Evolutionary conservation across 139 green algal genomes (phyloP), one percentile per base, ranked within the genome.

Genomic region (Micractinium conductrix): DNA sequence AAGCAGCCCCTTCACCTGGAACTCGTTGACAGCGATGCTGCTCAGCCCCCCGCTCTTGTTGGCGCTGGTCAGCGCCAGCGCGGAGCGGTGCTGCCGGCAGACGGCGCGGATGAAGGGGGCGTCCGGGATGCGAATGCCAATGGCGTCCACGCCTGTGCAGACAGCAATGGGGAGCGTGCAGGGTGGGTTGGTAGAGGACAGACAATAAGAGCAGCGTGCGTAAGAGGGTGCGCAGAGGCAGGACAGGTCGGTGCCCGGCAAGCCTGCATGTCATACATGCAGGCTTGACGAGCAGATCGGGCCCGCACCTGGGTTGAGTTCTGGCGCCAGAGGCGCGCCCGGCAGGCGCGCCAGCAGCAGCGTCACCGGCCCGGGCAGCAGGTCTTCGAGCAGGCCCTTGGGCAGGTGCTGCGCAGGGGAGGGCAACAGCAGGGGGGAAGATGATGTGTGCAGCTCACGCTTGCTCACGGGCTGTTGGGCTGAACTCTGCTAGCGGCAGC

Each of bases 321-420:
- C 71, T 2, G 79, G 5, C 8, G 85, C 86, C 33, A 97, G 86
- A 2, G 88, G 85, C 16, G 90, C 89, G 40, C 85, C 86, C 2
- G 68, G 21, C 21, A 60, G 83, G 35, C 89, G 86, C 1, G 45
- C 62, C 45, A 97, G 85, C 55, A 97, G 68, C 43, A 97, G 53
- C 21, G 94, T 97, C 40, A 95, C 87, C 5, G 94, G 86, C 14
- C 94, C 94, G 0, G 94, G 94, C 63, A 97, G 88, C 78, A 97
- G 87, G 10, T 85, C 84, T 26, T 85, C 65, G 79, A 96, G 85
- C 70, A 96, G 80, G 33, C 89, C 88, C 2, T 40, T 4, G 5
- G 91, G 91, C 38, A 95, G 65, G 53, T 86, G 74, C 75, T 85
- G 80, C 48, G 67, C 43, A 7, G 37, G 30, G 30, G 43, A 7